phyloP scores from a whole-genome alignment of 129 eudicot genomes.

The Ambrosia trifida region DNA sequence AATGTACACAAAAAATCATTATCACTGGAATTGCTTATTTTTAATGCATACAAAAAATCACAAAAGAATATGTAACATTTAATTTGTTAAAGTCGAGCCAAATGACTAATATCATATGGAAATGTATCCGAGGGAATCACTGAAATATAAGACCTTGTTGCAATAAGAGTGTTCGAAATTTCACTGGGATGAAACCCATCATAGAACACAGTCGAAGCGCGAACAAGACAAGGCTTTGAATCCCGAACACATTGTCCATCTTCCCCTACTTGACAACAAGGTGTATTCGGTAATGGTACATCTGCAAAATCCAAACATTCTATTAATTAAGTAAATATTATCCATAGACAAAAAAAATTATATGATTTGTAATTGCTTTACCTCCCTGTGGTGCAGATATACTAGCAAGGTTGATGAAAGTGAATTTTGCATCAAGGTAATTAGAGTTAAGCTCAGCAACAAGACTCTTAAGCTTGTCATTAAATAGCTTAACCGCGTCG shows the following conservation, averaged over 20 bases:
- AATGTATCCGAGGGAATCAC: slow-evolving; percentile 29
- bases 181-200: slow-evolving; percentile 44
- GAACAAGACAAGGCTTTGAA: slow-evolving; percentile 26
- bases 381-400: slow-evolving; percentile 38
- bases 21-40: neutral
- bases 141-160: slow-evolving; percentile 30
- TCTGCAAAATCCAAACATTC: slow-evolving; percentile 19
- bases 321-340: neutral
- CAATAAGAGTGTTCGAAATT: slow-evolving; percentile 17
- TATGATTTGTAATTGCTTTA: slow-evolving; percentile 4
- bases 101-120: slow-evolving; percentile 37
- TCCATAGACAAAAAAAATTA: neutral
- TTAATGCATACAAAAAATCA: slow-evolving; percentile 7
- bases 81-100: slow-evolving; percentile 30
- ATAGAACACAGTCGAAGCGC: slow-evolving; percentile 22
- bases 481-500: slow-evolving; percentile 35
- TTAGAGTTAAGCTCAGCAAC: slow-evolving; percentile 33
- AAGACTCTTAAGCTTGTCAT: slow-evolving; percentile 41
- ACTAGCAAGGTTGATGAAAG: slow-evolving; percentile 30
- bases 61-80: slow-evolving; percentile 8
- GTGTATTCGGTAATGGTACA: slow-evolving; percentile 25
- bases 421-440: slow-evolving; percentile 38
- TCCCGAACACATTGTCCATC: slow-evolving; percentile 30
- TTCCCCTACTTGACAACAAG: slow-evolving; percentile 35
- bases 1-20: no score